Conservation (phyloP, 495 filamentous ascomycete genomes). For the Tuber umbilicatum region DNA sequence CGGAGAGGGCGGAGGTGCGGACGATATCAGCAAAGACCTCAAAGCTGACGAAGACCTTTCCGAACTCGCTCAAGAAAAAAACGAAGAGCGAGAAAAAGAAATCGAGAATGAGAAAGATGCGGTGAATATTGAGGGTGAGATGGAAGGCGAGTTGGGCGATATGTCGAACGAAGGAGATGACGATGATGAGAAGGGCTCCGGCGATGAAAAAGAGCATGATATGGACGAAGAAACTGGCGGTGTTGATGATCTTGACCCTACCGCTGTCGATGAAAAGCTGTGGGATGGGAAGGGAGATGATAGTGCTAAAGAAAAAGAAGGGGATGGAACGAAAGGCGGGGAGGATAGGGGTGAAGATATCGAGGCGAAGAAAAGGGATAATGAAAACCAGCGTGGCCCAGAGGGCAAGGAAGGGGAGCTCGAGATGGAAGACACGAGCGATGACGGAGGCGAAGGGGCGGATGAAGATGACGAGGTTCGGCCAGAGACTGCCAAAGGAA, state of each 20-base stretch:
- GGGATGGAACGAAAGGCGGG: conserved; percentile 62
- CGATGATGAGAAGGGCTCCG: conserved; percentile 51
- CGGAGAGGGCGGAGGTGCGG: conserved; percentile 88
- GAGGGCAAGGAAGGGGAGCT: conserved; percentile 48
- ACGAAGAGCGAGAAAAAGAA: conserved; percentile 57
- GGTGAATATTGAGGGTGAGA: conserved; percentile 89
- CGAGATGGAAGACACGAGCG: conserved; percentile 52
- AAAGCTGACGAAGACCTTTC: conserved; percentile 85
- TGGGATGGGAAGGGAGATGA: conserved; percentile 83
- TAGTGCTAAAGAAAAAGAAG: conserved; percentile 69
- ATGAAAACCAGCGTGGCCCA: conserved; percentile 48
- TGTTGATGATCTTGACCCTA: conserved; percentile 80
- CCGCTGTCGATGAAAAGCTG: conserved; percentile 92
- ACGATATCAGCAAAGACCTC: conserved; percentile 97
- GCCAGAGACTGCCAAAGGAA: conserved; percentile 56
- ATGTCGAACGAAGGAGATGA: conserved; percentile 53
- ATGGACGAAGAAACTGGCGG: conserved; percentile 84
- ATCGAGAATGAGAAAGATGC: conserved; percentile 69
- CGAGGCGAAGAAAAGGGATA: conserved; percentile 55
- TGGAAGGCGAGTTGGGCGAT: conserved; percentile 73
- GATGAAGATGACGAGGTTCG: conserved; percentile 57
- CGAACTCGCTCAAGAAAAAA: conserved; percentile 77
- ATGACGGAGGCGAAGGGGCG: conserved; percentile 53
- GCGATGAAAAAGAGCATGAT: conserved; percentile 54
- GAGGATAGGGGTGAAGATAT: conserved; percentile 59